Evolutionary conservation across 805 yeast species (phyloP).

Genomic region (Candida boleticola): DNA sequence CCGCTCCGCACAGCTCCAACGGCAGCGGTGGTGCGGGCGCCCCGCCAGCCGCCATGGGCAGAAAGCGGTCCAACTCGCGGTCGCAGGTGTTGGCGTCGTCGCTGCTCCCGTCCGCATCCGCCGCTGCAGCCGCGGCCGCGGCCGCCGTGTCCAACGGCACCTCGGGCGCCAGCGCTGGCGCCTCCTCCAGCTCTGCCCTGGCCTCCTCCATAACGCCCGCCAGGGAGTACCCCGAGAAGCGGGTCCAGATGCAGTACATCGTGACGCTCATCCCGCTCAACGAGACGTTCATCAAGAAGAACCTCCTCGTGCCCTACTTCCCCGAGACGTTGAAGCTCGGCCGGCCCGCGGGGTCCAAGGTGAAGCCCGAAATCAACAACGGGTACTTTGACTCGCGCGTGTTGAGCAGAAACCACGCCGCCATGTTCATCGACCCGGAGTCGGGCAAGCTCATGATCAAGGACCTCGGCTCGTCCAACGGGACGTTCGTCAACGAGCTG

Average conservation of each 20-base stretch:
- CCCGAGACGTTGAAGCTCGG: slow-evolving; percentile 89
- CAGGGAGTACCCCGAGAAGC: slow-evolving; percentile 18
- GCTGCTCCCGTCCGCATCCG: slow-evolving; percentile 4
- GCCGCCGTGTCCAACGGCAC: background rate
- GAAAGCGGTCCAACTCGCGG: slow-evolving; percentile 41
- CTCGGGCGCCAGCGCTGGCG: slow-evolving; percentile 1
- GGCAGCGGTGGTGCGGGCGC: background rate
- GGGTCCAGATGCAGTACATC: slow-evolving; percentile 44
- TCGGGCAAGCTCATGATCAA: slow-evolving; percentile 69
- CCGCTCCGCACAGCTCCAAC: background rate
- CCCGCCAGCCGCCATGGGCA: slow-evolving; percentile 8
- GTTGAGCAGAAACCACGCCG: slow-evolving; percentile 91
- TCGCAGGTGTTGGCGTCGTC: slow-evolving; percentile 30
- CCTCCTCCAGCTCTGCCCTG: slow-evolving; percentile 1
- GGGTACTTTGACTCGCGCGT: slow-evolving; percentile 96
- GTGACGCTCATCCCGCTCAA: slow-evolving; percentile 76
- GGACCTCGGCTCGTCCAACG: slow-evolving; percentile 90
- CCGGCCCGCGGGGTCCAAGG: slow-evolving; percentile 73
- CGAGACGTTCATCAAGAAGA: slow-evolving; percentile 78
- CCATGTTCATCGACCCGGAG: slow-evolving; percentile 66
- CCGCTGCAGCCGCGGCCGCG: slow-evolving; percentile 6
- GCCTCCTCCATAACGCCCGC: slow-evolving; percentile 4
- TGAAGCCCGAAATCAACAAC: slow-evolving; percentile 64
- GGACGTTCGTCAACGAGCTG: slow-evolving; percentile 82
- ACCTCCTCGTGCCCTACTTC: slow-evolving; percentile 70